Conservation (phyloP, 352 stramenopile genomes). For the Globisporangium uncinulatum region DNA sequence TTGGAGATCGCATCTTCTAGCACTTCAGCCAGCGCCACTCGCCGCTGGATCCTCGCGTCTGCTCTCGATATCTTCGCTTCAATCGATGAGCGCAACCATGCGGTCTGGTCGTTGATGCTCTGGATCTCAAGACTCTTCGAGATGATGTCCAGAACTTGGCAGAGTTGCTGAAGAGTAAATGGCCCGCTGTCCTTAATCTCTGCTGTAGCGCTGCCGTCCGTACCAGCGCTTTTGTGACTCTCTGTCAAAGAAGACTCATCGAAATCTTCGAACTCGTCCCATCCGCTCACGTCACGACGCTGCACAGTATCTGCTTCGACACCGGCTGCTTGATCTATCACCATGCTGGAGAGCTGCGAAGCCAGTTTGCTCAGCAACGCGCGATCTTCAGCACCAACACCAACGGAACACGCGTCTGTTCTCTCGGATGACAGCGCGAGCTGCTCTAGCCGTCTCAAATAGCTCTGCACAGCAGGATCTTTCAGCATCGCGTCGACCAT, state of each 20-base stretch:
- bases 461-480: conserved; percentile 43
- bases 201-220: conserved; percentile 21
- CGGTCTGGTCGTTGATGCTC: conserved; percentile 23
- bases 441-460: conserved; percentile 54
- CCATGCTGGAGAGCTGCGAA: conserved; percentile 5
- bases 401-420: background rate
- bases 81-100: conserved; percentile 15
- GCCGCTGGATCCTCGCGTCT: conserved; percentile 20
- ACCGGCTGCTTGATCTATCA: background rate
- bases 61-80: conserved; percentile 19
- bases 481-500: conserved; percentile 32
- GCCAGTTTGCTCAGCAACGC: conserved; percentile 3
- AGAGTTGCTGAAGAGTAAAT: conserved; percentile 37
- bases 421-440: conserved; percentile 18
- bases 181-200: conserved; percentile 12
- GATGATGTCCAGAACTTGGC: conserved; percentile 49
- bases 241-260: conserved; percentile 32
- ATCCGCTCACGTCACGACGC: background rate
- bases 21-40: conserved; percentile 24
- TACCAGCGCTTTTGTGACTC: background rate
- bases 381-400: conserved; percentile 3
- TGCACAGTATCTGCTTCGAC: background rate
- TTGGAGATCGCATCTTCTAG: conserved; percentile 32
- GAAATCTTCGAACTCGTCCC: conserved; percentile 18
- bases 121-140: conserved; percentile 41